Conservation (phyloP, 1,284 basidiomycete genomes). For the Cutaneotrichosporon sp. region DNA sequence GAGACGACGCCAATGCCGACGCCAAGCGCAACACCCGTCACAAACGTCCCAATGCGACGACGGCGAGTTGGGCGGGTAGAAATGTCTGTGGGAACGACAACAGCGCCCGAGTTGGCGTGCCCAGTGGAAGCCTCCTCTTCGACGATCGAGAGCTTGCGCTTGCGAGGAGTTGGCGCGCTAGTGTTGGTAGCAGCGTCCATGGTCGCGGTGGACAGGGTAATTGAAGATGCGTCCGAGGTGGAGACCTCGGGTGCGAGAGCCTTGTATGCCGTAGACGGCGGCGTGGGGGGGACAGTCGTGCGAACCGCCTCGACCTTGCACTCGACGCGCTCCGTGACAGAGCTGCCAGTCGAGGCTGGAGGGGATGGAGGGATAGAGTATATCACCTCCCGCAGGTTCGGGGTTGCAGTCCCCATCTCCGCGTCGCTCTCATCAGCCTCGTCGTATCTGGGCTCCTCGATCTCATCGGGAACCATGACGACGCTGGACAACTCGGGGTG, state of each 20-base stretch:
- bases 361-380: constrained; percentile 5
- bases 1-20: not conserved
- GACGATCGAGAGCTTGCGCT: not conserved
- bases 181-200: not conserved
- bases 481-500: not conserved
- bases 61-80: not conserved
- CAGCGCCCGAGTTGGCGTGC: not conserved
- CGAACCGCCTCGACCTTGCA: not conserved
- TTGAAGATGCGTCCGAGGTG: not conserved
- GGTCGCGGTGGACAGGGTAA: no score
- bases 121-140: not conserved
- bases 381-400: not conserved
- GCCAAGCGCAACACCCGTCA: not conserved
- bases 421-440: not conserved
- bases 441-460: constrained; percentile 2
- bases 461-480: constrained; percentile 5
- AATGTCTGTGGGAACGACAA: not conserved
- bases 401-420: not conserved
- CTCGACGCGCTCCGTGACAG: not conserved
- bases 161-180: not conserved
- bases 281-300: not conserved
- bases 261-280: not conserved
- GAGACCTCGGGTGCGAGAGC: not conserved
- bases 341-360: not conserved
- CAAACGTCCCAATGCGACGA: not conserved